Evolutionary conservation across 805 yeast genomes (phyloP), one percentile per base, ranked within the genome.

Genomic region (Wickerhamomyces bovis): DNA sequence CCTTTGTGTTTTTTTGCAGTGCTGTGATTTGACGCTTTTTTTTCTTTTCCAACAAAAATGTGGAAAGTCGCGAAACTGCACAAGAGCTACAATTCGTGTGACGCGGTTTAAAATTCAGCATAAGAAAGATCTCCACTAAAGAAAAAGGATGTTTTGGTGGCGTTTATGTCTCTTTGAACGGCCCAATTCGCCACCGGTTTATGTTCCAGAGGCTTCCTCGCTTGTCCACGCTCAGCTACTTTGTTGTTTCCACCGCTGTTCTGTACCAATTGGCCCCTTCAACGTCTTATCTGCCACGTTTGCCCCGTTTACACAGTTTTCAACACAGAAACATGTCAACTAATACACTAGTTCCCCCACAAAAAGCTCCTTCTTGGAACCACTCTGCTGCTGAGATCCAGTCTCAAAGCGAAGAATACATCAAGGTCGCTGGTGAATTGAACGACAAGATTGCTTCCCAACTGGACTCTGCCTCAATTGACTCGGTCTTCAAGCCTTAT

Each of bases 361-460:
- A 54, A 39, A 26, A 40, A 1, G 48, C 63, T 2, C 83, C 86
- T 13, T 46, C 55, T 21, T 86, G 95, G 95, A 64, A 69, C 19
- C 76, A 72, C 53, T 71, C 86, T 6, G 75, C 87, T 1, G 76
- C 69, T 15, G 66, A 72, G 16, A 70, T 85, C 43, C 35, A 66
- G 9, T 44, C 56, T 3, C 61, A 66, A 33, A 75, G 85, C 2
- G 67, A 75, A 15, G 62, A 64, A 16, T 60, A 78, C 46, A 71
- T 82, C 44, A 60, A 63, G 2, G 66, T 68, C 26, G 71, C 76
- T 19, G 70, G 63, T 41, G 63, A 56, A 3, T 58, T 80, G 40
- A 77, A 80, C 54, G 85, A 87, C 56, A 44, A 58, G 23, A 68
- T 85, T 48, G 87, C 81, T 10, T 54, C 69, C 1, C 44, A 33